Conservation (phyloP, 2,329 filamentous ascomycete genomes). For the Coniochaeta ligniaria region DNA sequence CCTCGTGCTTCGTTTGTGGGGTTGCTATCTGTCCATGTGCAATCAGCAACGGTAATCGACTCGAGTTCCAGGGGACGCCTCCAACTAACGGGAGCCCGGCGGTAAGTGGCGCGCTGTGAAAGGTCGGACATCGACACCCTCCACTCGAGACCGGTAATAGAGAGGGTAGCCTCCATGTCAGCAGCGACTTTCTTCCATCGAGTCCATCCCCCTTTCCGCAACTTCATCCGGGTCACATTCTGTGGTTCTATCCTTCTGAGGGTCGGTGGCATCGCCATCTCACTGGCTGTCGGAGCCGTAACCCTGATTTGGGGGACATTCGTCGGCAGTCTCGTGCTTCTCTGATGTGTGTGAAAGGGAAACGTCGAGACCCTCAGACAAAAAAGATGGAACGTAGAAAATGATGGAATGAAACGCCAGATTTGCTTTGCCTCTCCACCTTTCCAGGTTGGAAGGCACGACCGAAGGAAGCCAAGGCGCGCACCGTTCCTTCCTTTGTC, state of each 20-base stretch:
- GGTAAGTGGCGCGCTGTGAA: conserved; percentile 35
- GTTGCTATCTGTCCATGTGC: neutral
- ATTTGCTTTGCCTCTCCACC: neutral
- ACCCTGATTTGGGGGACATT: conserved; percentile 1
- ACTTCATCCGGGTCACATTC: neutral
- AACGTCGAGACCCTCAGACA: neutral
- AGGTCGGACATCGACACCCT: conserved; percentile 21
- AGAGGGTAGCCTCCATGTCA: conserved; percentile 2
- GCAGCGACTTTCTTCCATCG: conserved; percentile 10
- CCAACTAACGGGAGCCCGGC: conserved; percentile 18
- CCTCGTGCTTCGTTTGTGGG: neutral
- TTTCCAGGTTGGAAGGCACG: neutral
- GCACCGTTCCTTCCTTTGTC: conserved; percentile 3
- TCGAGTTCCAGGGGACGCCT: neutral
- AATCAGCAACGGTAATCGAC: neutral
- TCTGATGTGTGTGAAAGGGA: neutral
- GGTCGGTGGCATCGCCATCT: neutral
- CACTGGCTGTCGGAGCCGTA: neutral
- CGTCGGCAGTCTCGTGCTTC: neutral
- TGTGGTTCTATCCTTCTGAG: neutral
- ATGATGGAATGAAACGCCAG: neutral
- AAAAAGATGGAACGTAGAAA: neutral
- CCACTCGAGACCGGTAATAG: conserved; percentile 1
- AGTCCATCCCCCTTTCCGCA: neutral
- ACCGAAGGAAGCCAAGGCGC: neutral